Evolutionary conservation across 2,329 filamentous ascomycete genomes (phyloP).

Genomic region (Penicillium vulpinum): DNA sequence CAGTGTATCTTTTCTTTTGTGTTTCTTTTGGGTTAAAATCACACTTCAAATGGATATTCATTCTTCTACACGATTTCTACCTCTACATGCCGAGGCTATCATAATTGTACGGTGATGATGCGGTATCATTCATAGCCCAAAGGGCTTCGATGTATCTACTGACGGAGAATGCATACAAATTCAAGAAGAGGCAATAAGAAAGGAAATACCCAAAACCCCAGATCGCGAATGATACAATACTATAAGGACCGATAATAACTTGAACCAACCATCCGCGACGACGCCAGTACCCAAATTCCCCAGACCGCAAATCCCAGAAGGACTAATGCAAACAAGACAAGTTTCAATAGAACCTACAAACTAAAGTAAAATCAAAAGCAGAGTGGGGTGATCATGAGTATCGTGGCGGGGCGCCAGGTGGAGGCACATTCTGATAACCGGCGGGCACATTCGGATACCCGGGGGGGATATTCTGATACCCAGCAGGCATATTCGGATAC

Average conservation of each 20-base stretch:
- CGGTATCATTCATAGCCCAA: neutral
- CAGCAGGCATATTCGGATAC: too few relatives aligned
- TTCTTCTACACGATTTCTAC: neutral
- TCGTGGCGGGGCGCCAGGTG: constrained; percentile 18
- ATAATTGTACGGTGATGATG: neutral
- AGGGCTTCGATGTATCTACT: neutral
- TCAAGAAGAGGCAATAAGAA: neutral
- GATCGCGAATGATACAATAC: neutral
- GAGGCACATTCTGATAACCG: constrained; percentile 30
- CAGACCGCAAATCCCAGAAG: neutral
- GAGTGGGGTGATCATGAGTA: constrained; percentile 27
- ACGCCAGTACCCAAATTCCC: constrained; percentile 1
- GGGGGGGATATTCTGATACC: constrained; percentile 27
- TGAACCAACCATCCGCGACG: neutral
- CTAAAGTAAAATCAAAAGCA: constrained; percentile 3
- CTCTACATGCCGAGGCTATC: neutral
- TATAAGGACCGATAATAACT: neutral
- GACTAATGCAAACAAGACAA: neutral
- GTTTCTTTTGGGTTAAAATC: neutral
- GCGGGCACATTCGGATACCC: too few relatives aligned
- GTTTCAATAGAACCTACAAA: neutral
- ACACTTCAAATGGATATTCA: neutral
- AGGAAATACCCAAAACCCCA: neutral
- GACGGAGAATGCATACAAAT: neutral
- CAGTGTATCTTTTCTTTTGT: neutral